Evolutionary conservation across 2,329 filamentous ascomycete genomes (phyloP), one percentile per base, ranked within the genome.

Genomic region (Capronia coronata): DNA sequence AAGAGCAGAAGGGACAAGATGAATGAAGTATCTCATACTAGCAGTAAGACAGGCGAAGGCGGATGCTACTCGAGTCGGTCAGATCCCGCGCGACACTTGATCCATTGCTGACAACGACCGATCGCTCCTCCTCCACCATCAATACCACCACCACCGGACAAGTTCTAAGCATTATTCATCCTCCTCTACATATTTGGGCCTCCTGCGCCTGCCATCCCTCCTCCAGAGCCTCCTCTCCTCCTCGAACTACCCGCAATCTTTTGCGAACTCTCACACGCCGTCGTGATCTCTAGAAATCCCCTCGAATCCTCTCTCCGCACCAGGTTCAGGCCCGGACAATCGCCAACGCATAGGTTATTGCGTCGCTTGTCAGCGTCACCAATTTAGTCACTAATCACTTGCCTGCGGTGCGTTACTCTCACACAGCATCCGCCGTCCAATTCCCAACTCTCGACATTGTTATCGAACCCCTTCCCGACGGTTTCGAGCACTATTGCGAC

Each of bases 301-400:
- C 7, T 3, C 30, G 16, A 21, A 21, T 18, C 27, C 16, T 25
- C n/a, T 19, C 2, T 19, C 9, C 22, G 6, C 25, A 21, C 22
- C 19, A 16, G 19, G 16, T 29, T 16, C 25, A 11, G n/a, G 34
- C 29, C 29, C 29, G 13, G 23, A 8, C 39, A 27, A 16, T 8
- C 22, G 23, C 19, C 21, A 22, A 4, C n/a, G 39, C 18, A 16
- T 32, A 2, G n/a, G n/a, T n/a, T n/a, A 1, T 32, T 32, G 11
- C n/a, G 11, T 25, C 14, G 25, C 41, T 39, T 44, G 48, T 50
- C 48, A 50, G 48, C 48, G 41, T 46, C 43, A 35, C 42, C 35
- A 27, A 50, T 46, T n/a, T 42, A 21, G 37, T 38, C 35, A 18
- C 35, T 19, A 29, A 6, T 34, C 25, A 34, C 39, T 9, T 3